phyloP scores from a whole-genome alignment of 208 protist genomes.

The Tritrichomonas musculus region DNA sequence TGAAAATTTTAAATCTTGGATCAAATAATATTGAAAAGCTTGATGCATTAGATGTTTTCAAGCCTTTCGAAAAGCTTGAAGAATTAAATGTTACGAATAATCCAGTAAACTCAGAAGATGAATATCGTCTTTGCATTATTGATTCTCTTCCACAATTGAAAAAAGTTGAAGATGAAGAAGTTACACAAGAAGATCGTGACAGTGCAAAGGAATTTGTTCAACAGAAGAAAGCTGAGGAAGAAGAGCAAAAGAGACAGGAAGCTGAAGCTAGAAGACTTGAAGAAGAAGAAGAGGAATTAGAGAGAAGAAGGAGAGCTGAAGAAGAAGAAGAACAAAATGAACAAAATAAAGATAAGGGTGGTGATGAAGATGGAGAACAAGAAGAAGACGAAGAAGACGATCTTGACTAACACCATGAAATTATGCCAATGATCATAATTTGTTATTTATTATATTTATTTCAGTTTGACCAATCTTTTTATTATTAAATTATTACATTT shows the following conservation, averaged over 20 bases:
- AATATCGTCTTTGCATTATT: not conserved
- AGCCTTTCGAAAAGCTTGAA: not conserved
- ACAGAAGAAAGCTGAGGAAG: not conserved
- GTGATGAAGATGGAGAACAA: not conserved
- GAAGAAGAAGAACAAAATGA: not conserved
- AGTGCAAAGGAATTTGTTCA: not conserved
- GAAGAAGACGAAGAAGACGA: too few relatives aligned
- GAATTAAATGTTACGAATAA: not conserved
- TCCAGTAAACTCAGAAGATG: not conserved
- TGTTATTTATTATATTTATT: too few relatives aligned
- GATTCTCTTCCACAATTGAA: not conserved
- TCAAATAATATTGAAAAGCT: not conserved
- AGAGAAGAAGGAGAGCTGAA: not conserved
- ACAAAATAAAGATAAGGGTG: not conserved
- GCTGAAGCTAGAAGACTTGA: not conserved
- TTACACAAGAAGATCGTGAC: conserved; percentile 12
- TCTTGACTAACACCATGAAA: too few relatives aligned
- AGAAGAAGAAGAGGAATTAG: conserved; percentile 22
- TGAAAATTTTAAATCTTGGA: not conserved
- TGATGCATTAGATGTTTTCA: not conserved
- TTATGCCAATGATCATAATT: too few relatives aligned
- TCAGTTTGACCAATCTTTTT: too few relatives aligned
- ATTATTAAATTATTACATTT: too few relatives aligned
- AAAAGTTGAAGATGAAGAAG: not conserved
- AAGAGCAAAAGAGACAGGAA: not conserved